phyloP scores from a whole-genome alignment of 768 basidiomycete genomes.

The Tephrocybe sp. region DNA sequence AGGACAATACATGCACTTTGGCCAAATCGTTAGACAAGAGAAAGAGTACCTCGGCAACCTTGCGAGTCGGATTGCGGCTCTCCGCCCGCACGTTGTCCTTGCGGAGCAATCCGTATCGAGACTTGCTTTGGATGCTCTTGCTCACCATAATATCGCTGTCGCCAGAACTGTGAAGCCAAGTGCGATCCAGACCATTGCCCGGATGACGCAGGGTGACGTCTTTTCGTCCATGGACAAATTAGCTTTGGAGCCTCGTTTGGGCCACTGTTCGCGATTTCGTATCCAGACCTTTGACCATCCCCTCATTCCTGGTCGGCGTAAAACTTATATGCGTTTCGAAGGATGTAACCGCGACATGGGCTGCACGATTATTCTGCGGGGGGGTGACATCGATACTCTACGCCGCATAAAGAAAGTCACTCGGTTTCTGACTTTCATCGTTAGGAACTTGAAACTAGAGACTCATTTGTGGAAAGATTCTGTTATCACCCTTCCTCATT shows the following conservation, averaged over 20 bases:
- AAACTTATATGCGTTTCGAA: constrained; percentile 98
- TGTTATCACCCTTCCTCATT: constrained; percentile 69
- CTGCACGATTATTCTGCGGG: constrained; percentile 90
- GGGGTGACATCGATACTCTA: constrained; percentile 79
- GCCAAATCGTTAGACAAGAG: constrained; percentile 88
- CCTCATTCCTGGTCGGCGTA: constrained; percentile 90
- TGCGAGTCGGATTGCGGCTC: constrained; percentile 84
- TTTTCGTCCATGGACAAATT: constrained; percentile 96
- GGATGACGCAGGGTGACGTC: constrained; percentile 93
- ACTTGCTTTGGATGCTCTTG: constrained; percentile 84
- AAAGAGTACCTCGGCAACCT: constrained; percentile 90
- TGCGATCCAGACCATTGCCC: constrained; percentile 84
- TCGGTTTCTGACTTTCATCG: constrained; percentile 88
- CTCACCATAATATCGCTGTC: constrained; percentile 84
- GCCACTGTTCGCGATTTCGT: constrained; percentile 82
- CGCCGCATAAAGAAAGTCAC: constrained; percentile 90
- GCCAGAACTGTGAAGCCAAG: constrained; percentile 87
- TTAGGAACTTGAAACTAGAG: constrained; percentile 92
- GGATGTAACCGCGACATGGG: constrained; percentile 92
- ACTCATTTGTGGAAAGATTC: constrained; percentile 93
- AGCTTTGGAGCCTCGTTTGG: constrained; percentile 84
- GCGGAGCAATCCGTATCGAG: constrained; percentile 91
- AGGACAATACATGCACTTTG: constrained; percentile 91
- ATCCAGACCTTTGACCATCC: constrained; percentile 95
- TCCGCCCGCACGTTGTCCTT: constrained; percentile 89